Conservation (phyloP, 768 basidiomycete genomes). For the Boletus vinaceobasis region DNA sequence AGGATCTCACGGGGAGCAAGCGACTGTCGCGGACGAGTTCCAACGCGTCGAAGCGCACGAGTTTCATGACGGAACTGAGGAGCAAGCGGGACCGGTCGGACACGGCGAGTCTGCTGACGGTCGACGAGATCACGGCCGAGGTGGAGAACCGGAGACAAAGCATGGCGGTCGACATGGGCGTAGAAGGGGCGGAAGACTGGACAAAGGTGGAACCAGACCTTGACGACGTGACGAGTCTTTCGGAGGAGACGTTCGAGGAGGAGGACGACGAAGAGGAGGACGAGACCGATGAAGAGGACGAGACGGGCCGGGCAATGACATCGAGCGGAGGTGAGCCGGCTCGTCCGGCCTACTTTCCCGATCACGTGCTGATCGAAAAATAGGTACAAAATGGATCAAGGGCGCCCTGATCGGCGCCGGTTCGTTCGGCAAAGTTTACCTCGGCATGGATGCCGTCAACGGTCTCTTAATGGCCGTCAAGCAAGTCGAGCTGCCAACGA, state of each 20-base stretch:
- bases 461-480: slow-evolving; percentile 97
- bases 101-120: slow-evolving; percentile 88
- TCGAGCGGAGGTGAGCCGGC: slow-evolving; percentile 49
- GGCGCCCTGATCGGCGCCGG: slow-evolving; percentile 94
- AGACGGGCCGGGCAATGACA: slow-evolving; percentile 50
- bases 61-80: slow-evolving; percentile 77
- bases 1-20: slow-evolving; percentile 41
- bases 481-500: slow-evolving; percentile 89
- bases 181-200: slow-evolving; percentile 64
- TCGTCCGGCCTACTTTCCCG: background rate
- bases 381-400: slow-evolving; percentile 94
- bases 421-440: slow-evolving; percentile 92
- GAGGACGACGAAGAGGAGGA: slow-evolving; percentile 48
- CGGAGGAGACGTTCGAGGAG: slow-evolving; percentile 46
- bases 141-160: slow-evolving; percentile 69
- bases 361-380: slow-evolving; percentile 13
- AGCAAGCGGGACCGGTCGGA: slow-evolving; percentile 83
- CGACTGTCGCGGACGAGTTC: slow-evolving; percentile 46
- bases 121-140: slow-evolving; percentile 97
- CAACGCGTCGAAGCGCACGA: slow-evolving; percentile 58
- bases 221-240: slow-evolving; percentile 46
- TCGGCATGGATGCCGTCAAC: slow-evolving; percentile 90
- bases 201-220: slow-evolving; percentile 60
- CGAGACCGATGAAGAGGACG: slow-evolving; percentile 46
- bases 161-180: slow-evolving; percentile 41